Evolutionary conservation across 1,284 basidiomycete genomes (phyloP).

Genomic region (Boletus mariae): DNA sequence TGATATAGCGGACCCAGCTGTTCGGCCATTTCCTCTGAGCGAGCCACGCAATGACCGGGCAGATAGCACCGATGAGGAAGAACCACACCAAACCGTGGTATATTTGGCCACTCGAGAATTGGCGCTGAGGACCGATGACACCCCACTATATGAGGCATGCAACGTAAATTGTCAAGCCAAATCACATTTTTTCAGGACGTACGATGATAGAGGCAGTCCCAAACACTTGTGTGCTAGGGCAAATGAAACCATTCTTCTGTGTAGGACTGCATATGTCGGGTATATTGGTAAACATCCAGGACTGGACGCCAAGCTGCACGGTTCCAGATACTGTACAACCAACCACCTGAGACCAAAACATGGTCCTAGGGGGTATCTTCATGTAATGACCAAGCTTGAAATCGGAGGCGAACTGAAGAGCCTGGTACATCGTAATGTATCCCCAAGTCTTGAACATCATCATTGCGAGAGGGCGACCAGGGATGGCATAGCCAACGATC

Average conservation of each 20-base stretch:
- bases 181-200: constrained; percentile 1
- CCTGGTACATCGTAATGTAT: not conserved
- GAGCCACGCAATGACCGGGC: not conserved
- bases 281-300: not conserved
- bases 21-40: not conserved
- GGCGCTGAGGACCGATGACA: constrained; percentile 40
- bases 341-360: not conserved
- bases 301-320: not conserved
- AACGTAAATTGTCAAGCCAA: not conserved
- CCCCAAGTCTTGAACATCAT: not conserved
- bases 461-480: not conserved
- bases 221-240: not conserved
- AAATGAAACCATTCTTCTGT: not conserved
- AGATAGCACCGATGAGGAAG: not conserved
- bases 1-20: not conserved
- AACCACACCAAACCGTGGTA: not conserved
- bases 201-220: constrained; percentile 20
- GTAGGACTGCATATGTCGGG: not conserved
- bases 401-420: not conserved
- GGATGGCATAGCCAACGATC: not conserved
- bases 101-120: constrained; percentile 8
- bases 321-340: not conserved
- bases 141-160: constrained; percentile 30
- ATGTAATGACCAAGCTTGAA: not conserved
- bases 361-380: not conserved